Conservation (phyloP, 2,329 filamentous ascomycete genomes). For the Juglanconis juglandina region DNA sequence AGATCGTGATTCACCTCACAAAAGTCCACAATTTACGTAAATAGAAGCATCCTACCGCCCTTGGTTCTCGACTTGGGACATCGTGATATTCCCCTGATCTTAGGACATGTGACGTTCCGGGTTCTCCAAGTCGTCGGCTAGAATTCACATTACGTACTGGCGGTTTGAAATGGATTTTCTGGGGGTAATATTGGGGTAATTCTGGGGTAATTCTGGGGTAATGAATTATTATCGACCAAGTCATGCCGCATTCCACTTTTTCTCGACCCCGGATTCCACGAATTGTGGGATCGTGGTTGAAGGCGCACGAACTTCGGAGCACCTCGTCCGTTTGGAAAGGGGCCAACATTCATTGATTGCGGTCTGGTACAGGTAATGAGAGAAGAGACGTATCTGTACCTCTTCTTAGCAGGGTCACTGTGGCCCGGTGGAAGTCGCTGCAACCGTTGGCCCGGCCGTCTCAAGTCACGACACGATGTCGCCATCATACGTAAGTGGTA, state of each 20-base stretch:
- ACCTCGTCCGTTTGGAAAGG: no score
- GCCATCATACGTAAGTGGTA: no score
- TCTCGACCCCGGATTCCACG: no score
- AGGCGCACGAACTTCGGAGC: no score
- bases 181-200: constrained; percentile 18
- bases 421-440: no score
- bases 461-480: no score
- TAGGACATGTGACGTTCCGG: constrained; percentile 6
- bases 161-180: constrained; percentile 9
- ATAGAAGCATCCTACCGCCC: neutral
- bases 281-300: no score
- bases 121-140: neutral
- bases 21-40: constrained; percentile 14
- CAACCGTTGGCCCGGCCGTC: no score
- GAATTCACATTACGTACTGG: constrained; percentile 16
- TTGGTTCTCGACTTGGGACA: neutral
- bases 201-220: constrained; percentile 17
- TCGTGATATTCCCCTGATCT: neutral
- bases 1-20: constrained; percentile 6
- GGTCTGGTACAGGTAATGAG: no score
- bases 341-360: no score
- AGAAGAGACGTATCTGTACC: no score
- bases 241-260: neutral
- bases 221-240: neutral
- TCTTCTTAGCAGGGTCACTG: no score